Evolutionary conservation across 495 filamentous ascomycete species (phyloP), one percentile per base, ranked within the genome.

Genomic region (Schizothecium vesticola): DNA sequence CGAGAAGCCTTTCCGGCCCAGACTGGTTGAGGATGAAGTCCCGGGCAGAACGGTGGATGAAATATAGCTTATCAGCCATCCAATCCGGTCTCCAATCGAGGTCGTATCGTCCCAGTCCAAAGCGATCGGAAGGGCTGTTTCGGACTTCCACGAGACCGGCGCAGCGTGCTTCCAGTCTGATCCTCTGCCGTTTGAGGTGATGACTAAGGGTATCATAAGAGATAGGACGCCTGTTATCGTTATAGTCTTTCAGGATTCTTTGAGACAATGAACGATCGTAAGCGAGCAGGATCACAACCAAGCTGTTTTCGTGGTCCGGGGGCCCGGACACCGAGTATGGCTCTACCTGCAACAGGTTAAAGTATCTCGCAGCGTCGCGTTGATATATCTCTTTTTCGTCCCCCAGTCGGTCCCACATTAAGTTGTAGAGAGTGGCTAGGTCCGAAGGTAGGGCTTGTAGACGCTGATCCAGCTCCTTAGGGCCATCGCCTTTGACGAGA

Each of bases 371-470:
- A 13, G 64, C 64, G 11, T 66, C 64, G 10, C n/a, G 22, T 16
- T 31, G 64, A 29, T 66, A 59, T 2, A 60, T 58, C 8, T 66
- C 56, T 26, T 66, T 55, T 28, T 66, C 64, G 28, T 66, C 64
- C 2, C 64, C 64, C 4, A 66, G 12, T 3, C 64, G 55, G 56
- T 55, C 26, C 64, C 64, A 66, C 64, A 66, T 59, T 33, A 7
- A 8, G 9, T 24, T 21, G 19, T 66, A 66, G 21, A 66, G 64
- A 19, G 21, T n/a, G 11, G 6, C 0, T 8, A 66, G 58, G 31
- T 69, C 67, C 21, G 5, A 19, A 1, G 67, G 67, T 1, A 69
- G 22, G 8, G 28, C 56, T 0, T 62, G n/a, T 0, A 69, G 63
- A 8, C 67, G 67, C 12, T 4, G 28, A 11, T 31, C 1, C 10